Evolutionary conservation across 805 yeast genomes (phyloP), one percentile per base, ranked within the genome.

Genomic region (Yamadazyma kitorensis): DNA sequence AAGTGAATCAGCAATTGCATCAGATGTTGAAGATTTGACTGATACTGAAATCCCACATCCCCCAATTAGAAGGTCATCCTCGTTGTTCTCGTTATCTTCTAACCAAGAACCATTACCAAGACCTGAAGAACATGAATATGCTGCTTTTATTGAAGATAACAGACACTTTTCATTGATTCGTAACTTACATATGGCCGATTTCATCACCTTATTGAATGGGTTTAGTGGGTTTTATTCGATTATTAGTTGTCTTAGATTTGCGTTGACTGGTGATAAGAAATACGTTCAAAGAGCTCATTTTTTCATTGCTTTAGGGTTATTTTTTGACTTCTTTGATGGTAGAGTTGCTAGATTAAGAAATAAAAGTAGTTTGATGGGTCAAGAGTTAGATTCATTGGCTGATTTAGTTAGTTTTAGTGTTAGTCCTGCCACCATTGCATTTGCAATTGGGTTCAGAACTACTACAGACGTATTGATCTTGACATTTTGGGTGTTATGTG

Each of bases 251-350:
- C 64, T 87, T 43, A 73, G 96, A 52, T 93, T 77, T 59, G 78
- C 89, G 4, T 66, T 79, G 33, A 84, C 91, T 3, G 80, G 78
- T 10, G 69, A 78, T 46, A 62, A 77, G 6, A 83, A 79, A 52
- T 83, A 84, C 56, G 76, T 81, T 20, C 91, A 84, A 63, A 73
- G 96, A 49, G 96, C 98, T 2, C 89, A 88, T 64, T 80, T 83
- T 45, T 87, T 85, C 63, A 86, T 88, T 27, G 72, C 85, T n/a
- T 68, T 91, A 47, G 98, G 98, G 4, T 76, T 91, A 52, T 87
- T 93, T 56, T 91, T 91, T 59, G 98, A 91, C 60, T 88, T 93
- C 57, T 85, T 93, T 57, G 98, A 93, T 57, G 98, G 98, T 22
- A 79, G 95, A 51, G 98, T 91, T 6, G 98, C 98, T 4, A 76